phyloP scores from a whole-genome alignment of 441 rosid genomes.

The Jatropha multifida region DNA sequence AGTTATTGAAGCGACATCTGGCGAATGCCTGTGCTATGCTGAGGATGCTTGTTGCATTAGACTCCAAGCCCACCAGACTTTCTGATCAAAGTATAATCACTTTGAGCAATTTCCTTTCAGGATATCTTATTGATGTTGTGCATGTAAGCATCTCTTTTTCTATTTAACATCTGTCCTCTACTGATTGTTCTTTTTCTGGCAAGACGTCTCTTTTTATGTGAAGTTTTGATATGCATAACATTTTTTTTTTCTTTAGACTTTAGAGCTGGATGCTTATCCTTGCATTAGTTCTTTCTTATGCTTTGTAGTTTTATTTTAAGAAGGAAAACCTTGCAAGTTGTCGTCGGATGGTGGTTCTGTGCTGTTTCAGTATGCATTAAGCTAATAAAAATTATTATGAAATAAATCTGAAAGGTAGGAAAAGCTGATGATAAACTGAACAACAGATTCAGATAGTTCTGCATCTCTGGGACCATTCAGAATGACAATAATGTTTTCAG shows the following conservation, averaged over 20 bases:
- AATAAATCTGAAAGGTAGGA: neutral
- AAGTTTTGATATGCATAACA: neutral
- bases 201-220: neutral
- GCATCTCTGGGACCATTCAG: neutral
- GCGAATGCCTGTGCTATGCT: slow-evolving; percentile 79
- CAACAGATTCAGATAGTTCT: neutral
- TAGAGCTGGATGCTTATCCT: neutral
- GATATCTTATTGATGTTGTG: slow-evolving; percentile 57
- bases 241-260: neutral
- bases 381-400: neutral
- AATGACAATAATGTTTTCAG: neutral
- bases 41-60: slow-evolving; percentile 58
- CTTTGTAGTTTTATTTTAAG: neutral
- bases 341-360: neutral
- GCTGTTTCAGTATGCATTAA: neutral
- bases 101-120: slow-evolving; percentile 54
- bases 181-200: neutral
- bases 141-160: slow-evolving; percentile 44
- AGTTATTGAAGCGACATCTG: slow-evolving; percentile 51
- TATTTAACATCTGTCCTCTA: slow-evolving; percentile 1
- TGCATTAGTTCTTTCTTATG: neutral
- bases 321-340: neutral
- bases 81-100: slow-evolving; percentile 52
- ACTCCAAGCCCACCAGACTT: slow-evolving; percentile 70
- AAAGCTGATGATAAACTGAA: neutral